Base-by-base conservation (phyloP, 345 rosid species). In the Rhodamnia rubescens region DNA sequence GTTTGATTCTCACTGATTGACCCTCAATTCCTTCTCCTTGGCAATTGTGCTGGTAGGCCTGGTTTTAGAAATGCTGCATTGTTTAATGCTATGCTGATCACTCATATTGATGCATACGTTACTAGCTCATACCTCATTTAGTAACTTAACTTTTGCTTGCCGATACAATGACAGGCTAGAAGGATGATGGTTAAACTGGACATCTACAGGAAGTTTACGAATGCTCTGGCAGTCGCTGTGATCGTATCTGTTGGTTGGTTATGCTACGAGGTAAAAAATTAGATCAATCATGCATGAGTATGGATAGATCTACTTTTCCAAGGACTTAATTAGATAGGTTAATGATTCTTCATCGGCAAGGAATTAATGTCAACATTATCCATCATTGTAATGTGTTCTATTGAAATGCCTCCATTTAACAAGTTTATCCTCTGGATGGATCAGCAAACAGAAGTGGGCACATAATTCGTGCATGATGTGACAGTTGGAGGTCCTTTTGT, bases 201-300 rank as follows among this genome's bases (percentile, higher is more conserved):
- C 87, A 94, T 96, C 78, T 96, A 97, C 92, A 88, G 96, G 87
- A 97, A 94, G 92, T 96, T 97, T 90, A 96, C 99, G n/a, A 97
- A 94, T 87, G 98, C 99, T 84, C 89, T 97, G 92, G 98, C 94
- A 32, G 98, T 96, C n/a, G 93, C 98, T 74, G 95, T 96, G 85
- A 89, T 96, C 82, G 95, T 96, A 54, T 97, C 99, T 59, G 93
- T 95, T 44, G 99, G 99, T 83, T 97, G 99, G 99, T 92, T 92
- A 87, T 97, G 99, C 93, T 97, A 97, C 51, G 99, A 97, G 99
- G 99, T 97, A 91, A 85, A 40, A 32, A 82, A 53, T 53, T 29
- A 82, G 59, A 36, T 82, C 59, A 11, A 42, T 53, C 59, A 52
- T 53, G 84, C 55, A 81, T 81, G 83, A 51, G 49, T 82, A 56